These are phyloP conservation scores for Lunularia cruciata DNA, from an alignment of 225 moss, liverwort and hornwort species.

Conservation along the genomic window DNA sequence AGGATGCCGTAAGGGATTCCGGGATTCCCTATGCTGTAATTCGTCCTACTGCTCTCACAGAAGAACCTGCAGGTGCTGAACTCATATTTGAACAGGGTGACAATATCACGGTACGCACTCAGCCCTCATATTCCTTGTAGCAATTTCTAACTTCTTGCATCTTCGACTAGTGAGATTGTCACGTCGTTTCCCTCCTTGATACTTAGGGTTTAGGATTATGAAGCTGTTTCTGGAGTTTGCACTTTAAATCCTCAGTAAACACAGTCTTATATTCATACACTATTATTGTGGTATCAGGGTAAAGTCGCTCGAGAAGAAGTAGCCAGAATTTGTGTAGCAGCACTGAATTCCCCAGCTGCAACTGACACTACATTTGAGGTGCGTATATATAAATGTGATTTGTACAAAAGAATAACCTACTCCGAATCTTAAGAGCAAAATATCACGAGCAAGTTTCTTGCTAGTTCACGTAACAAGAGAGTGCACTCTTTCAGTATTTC, in stretches of 20 bases:
- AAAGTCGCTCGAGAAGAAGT: constrained; percentile 84
- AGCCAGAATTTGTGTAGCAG: constrained; percentile 65
- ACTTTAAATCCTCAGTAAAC: not conserved
- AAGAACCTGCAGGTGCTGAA: constrained; percentile 95
- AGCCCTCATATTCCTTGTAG: no score
- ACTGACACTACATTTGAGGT: constrained; percentile 84
- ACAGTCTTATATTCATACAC: not conserved
- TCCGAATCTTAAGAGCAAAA: not conserved
- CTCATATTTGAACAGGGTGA: constrained; percentile 89
- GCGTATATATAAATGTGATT: no score
- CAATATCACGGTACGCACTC: constrained; percentile 58
- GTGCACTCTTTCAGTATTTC: not conserved
- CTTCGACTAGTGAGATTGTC: not conserved
- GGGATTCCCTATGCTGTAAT: constrained; percentile 72
- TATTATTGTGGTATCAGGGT: constrained; percentile 34
- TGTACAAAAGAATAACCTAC: no score
- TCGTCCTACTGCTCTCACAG: constrained; percentile 86
- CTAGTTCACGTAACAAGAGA: not conserved
- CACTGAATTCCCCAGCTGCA: constrained; percentile 58
- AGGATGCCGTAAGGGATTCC: constrained; percentile 73
- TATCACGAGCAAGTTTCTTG: not conserved
- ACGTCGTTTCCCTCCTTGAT: no score
- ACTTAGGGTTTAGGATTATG: no score
- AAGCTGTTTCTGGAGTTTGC: not conserved
- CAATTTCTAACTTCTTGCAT: no score